Conservation (phyloP, 129 eudicot genomes). For the carrot (Daucus carota) region DH1_v3.0 NC_030388.2:26699501-26700000, state of each 20-base stretch:
- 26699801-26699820: background rate
- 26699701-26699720: background rate
- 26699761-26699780: conserved; percentile 4
- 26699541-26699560: background rate
- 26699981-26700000: background rate
- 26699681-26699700: background rate
- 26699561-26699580: background rate
- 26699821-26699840: background rate
- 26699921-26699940: background rate
- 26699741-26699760: background rate
- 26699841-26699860: background rate
- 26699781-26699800: conserved; percentile 7
- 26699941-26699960: background rate
- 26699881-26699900: background rate
- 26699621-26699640: background rate
- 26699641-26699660: background rate
- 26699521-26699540: background rate
- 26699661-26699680: background rate
- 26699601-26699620: background rate
- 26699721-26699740: background rate
- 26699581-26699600: background rate
- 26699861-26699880: conserved; percentile 1
- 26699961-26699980: background rate
- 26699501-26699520: background rate
- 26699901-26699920: background rate